Evolutionary conservation across 495 filamentous ascomycete genomes (phyloP), one percentile per base, ranked within the genome.

Genomic region (Rhizodiscina lignyota): DNA sequence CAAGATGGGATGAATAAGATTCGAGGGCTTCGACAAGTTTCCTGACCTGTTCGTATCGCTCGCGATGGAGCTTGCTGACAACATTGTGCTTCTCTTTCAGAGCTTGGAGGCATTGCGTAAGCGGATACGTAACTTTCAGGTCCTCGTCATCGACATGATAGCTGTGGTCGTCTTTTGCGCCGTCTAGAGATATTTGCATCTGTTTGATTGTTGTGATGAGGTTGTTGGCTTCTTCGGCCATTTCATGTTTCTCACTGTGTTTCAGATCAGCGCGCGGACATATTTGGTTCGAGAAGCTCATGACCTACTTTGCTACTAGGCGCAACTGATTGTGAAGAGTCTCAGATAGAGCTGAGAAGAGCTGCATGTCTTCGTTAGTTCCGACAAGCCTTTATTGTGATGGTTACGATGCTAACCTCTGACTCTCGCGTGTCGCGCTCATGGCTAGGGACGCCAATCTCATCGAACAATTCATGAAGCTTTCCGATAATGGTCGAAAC

Each of bases 1-100:
- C 89, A 23, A 99, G 79, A 51, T 93, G 87, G 12, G 80, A 84
- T 0, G 89, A 86, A 49, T 94, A 96, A 27, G 85, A 92, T 51
- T 94, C 77, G 11, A 99, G 76, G 1, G 85, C 87, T 54, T 87
- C 74, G 6, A 83, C 83, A 39, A 99, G 74, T 64, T 92, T 92
- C 58, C 81, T 87, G 35, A 94, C 81, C 57, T 94, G 82, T 47
- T 94, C 84, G 42, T 82, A 94, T 35, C 87, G 74, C 57, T 94
- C 83, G 20, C 70, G 68, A 56, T 96, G 86, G 18, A 87, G 52
- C 53, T 78, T 80, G 59, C 68, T 74, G 47, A 94, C 68, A 18
- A 72, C 69, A 27, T 63, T 65, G 45, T 91, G 74, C 61, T 91
- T 93, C 55, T 94, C 84, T 51, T 84, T 84, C 36, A 99, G 56